Percentiles rank a stretch among this genome's conserved stretches.
These are phyloP conservation scores for Coniochaeta ligniaria DNA, from an alignment of 2,329 filamentous ascomycete species.

Conservation along the genomic window DNA sequence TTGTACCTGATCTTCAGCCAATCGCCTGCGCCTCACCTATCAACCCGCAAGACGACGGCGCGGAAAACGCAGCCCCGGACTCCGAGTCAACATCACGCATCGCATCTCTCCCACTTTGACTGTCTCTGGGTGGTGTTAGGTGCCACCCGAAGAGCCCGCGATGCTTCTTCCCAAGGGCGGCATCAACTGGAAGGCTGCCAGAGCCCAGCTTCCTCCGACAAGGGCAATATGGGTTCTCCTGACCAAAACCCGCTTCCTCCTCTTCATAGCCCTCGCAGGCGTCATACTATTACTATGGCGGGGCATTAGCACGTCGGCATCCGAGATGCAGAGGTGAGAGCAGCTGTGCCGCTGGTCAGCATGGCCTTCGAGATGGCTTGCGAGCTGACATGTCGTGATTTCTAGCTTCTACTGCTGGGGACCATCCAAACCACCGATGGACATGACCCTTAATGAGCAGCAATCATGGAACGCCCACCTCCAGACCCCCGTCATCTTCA, in stretches of 20 bases:
- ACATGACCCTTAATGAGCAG: constrained; percentile 89
- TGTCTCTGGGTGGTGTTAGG: constrained; percentile 28
- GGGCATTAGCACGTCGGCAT: constrained; percentile 70
- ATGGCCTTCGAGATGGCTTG: background rate
- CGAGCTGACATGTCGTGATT: constrained; percentile 7
- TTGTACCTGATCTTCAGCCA: background rate
- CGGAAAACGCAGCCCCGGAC: background rate
- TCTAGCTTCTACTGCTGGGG: constrained; percentile 94
- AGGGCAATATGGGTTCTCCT: constrained; percentile 64
- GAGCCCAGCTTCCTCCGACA: constrained; percentile 68
- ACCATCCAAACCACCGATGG: constrained; percentile 88
- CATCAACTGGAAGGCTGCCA: constrained; percentile 87
- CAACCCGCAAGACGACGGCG: background rate
- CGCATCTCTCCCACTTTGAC: background rate
- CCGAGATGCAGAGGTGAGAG: constrained; percentile 82
- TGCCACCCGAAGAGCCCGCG: constrained; percentile 30
- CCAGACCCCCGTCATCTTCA: constrained; percentile 91
- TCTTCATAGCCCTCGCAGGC: constrained; percentile 63
- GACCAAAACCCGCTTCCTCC: constrained; percentile 70
- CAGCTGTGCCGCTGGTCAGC: background rate
- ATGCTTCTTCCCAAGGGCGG: constrained; percentile 92
- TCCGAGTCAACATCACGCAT: background rate
- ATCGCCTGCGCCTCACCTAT: background rate
- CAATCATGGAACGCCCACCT: constrained; percentile 82
- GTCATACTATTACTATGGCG: constrained; percentile 81